Base-by-base conservation (phyloP, 495 filamentous ascomycete species). In the Neurospora sp. region DNA sequence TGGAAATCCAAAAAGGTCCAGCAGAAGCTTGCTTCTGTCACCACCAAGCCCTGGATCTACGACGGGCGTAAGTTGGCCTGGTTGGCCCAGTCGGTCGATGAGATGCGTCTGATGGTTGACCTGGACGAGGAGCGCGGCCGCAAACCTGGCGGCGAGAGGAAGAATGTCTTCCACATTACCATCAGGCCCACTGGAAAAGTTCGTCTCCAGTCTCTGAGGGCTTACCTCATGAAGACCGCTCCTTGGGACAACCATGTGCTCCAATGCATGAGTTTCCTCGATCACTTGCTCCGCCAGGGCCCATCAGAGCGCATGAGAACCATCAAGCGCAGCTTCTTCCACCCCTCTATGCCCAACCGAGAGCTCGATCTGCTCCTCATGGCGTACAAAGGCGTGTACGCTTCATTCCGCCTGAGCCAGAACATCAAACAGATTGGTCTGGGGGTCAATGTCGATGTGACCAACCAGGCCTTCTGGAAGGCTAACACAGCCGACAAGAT, bases 221-320 rank as follows among this genome's bases (percentile, higher is more conserved):
- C 81, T 3, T 98, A 94, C 81, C 84, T 99, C 0, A 72, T 84
- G 0, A 86, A 88, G 4, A 82, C 86, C 13, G 83, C 83, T 36
- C 76, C 81, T 1, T 91, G 91, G 78, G 87, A 93, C 73, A 87
- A 87, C 38, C 75, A 82, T 13, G 87, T 94, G 37, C 83, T 97
- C 19, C 92, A 96, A 77, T 90, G 92, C 59, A 88, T 98, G 75
- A 97, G 92, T 79, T 96, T 97, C 81, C 83, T 98, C 3, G 95
- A 99, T 74, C 96, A 99, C 78, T 83, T 93, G 24, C 81, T 99
- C 43, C 93, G 95, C 15, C 90, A 97, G 81, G 82, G 78, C 3
- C 93, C 96, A 0, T 89, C 89, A 0, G 83, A 87, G 74, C 80
- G 84, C 8, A 90, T 90, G 77, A 85, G 88, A 1, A 82, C 87